Base-by-base conservation (phyloP, 2,329 filamentous ascomycete species). In the Dactylonectria estremocensis region DNA sequence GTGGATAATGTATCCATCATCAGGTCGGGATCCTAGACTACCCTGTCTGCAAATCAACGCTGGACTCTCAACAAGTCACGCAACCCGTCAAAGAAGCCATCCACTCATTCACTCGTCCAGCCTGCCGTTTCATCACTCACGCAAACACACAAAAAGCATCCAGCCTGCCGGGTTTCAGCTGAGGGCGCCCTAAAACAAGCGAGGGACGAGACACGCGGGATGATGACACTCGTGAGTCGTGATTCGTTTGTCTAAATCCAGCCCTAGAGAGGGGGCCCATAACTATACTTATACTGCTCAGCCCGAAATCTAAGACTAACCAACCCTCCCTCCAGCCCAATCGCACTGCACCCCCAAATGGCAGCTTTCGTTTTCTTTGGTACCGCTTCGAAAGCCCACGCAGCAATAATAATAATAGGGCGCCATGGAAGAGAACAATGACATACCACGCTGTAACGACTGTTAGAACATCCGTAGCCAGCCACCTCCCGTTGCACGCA, bases 181-280 rank as follows among this genome's bases (percentile, higher is more conserved):
- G 45, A 54, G 31, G 49, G 50, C n/a, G 40, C 31, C 16, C 31
- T 46, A 45, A 24, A 35, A 52, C 57, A 61, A 31, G 62, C 62
- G 62, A 22, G 49, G 24, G 24, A 52, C 50, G n/a, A 24, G 43
- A 52, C 50, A 61, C 43, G 62, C 62, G 62, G 31, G 49, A 60
- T 43, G 50, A 60, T 60, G 62, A 31, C 50, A 60, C 56, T 60
- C 28, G 40, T 56, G 57, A 61, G 18, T 66, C 33, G 45, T 66
- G 57, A 61, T 66, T 66, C 50, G 61, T 33, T 33, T 45, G 20
- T 61, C 63, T 66, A 66, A 61, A 50, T 65, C 62, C 50, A 65
- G 62, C 56, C 56, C 9, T 37, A 9, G 18, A 18, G 14, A 31
- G 49, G 18, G 53, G 24, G 24, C 24, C 24, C 24, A 28, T 28